Conservation (phyloP, 169 alveolate genomes). For the Plasmodium billcollinsi region DNA sequence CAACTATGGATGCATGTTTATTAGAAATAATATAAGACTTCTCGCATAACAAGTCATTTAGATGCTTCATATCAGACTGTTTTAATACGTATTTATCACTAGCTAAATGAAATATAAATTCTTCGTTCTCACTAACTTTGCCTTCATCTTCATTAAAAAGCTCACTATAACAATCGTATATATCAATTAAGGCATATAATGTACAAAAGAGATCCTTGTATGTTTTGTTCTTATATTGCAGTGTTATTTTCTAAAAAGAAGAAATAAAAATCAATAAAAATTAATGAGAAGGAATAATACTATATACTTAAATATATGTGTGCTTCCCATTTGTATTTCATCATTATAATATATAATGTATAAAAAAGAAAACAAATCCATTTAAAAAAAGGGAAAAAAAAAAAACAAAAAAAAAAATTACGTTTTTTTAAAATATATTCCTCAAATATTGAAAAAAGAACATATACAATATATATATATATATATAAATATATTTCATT, state of each 20-base stretch:
- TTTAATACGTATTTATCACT: conserved; percentile 52
- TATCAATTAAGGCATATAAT: conserved; percentile 56
- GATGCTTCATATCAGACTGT: conserved; percentile 39
- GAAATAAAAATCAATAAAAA: not conserved
- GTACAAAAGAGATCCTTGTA: conserved; percentile 58
- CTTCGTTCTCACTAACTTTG: conserved; percentile 70
- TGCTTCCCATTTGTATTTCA: too few species aligned
- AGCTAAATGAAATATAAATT: conserved; percentile 59
- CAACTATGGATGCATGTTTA: conserved; percentile 54
- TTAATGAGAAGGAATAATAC: not conserved
- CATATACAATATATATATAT: not conserved
- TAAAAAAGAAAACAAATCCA: too few species aligned
- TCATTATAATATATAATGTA: too few species aligned
- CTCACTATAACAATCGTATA: conserved; percentile 38
- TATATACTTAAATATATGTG: too few species aligned
- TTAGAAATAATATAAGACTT: conserved; percentile 49
- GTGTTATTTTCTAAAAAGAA: conserved; percentile 37
- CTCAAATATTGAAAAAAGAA: too few species aligned
- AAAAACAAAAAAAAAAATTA: too few species aligned
- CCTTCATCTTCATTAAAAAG: conserved; percentile 57
- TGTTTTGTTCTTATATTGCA: conserved; percentile 28
- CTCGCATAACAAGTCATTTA: conserved; percentile 57
- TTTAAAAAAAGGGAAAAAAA: too few species aligned
- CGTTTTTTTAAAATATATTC: too few species aligned
- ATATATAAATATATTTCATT: conserved; percentile 3